These are phyloP conservation scores for Neurospora sp. DNA, from an alignment of 495 filamentous ascomycete species.

Conservation along the genomic window DNA sequence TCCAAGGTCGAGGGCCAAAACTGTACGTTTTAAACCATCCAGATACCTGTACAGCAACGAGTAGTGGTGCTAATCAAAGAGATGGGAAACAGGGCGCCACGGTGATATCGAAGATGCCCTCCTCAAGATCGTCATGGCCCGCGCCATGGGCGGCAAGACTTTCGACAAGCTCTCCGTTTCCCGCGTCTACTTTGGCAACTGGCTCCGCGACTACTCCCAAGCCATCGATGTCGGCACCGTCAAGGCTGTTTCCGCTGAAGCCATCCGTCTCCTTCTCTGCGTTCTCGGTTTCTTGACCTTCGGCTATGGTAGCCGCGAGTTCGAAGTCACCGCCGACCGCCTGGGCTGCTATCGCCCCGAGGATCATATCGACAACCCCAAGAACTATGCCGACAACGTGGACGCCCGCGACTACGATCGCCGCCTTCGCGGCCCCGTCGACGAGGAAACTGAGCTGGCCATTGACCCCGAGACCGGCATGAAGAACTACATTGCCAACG, in stretches of 20 bases:
- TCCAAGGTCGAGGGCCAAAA: slow-evolving; percentile 74
- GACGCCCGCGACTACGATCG: slow-evolving; percentile 75
- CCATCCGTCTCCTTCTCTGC: slow-evolving; percentile 71
- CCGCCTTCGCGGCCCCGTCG: slow-evolving; percentile 69
- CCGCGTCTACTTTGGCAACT: slow-evolving; percentile 83
- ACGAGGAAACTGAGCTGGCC: slow-evolving; percentile 66
- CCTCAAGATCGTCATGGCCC: slow-evolving; percentile 64
- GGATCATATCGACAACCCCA: slow-evolving; percentile 75
- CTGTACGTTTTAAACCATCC: slow-evolving; percentile 31
- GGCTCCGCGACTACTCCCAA: slow-evolving; percentile 77
- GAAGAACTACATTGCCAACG: slow-evolving; percentile 87
- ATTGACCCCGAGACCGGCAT: slow-evolving; percentile 71
- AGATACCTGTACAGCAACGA: background rate
- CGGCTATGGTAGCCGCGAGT: slow-evolving; percentile 81
- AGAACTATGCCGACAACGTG: slow-evolving; percentile 72
- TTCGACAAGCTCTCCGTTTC: slow-evolving; percentile 83
- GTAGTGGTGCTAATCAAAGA: background rate
- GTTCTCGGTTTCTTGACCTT: slow-evolving; percentile 53
- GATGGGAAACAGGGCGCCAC: slow-evolving; percentile 55
- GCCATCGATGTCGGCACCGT: slow-evolving; percentile 80
- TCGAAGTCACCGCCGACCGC: slow-evolving; percentile 80
- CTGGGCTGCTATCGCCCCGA: slow-evolving; percentile 83
- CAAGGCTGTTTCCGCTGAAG: slow-evolving; percentile 79
- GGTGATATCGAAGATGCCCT: slow-evolving; percentile 92
- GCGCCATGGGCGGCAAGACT: slow-evolving; percentile 67